Conservation (phyloP, 352 stramenopile species). For the Phytophthora sojae region DNA sequence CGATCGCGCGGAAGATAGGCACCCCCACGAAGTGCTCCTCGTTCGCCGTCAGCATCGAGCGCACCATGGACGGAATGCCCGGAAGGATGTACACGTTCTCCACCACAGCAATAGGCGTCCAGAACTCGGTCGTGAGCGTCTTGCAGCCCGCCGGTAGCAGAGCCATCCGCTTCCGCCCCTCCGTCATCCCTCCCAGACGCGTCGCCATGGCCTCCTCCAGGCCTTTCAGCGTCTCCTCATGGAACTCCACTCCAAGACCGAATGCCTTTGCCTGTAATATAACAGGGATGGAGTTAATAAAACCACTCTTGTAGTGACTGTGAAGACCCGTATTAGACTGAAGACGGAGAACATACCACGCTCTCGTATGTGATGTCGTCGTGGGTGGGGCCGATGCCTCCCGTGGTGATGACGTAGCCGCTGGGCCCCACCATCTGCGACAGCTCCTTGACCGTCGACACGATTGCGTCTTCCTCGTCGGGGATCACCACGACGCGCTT, state of each 20-base stretch:
- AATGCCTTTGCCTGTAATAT: slow-evolving; percentile 74
- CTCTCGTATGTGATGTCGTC: slow-evolving; percentile 91
- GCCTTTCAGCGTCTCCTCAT: slow-evolving; percentile 71
- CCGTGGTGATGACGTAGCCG: slow-evolving; percentile 89
- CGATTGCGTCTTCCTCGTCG: slow-evolving; percentile 80
- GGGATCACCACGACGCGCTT: slow-evolving; percentile 82
- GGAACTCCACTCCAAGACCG: slow-evolving; percentile 66
- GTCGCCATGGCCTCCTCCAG: slow-evolving; percentile 62
- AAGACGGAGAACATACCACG: slow-evolving; percentile 46
- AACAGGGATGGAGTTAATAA: not conserved
- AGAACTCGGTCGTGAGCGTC: slow-evolving; percentile 42
- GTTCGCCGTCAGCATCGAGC: slow-evolving; percentile 84
- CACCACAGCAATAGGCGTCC: slow-evolving; percentile 70
- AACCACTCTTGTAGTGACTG: not conserved
- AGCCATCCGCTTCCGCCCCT: slow-evolving; percentile 60
- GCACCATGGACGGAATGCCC: slow-evolving; percentile 83
- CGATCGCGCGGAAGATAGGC: slow-evolving; percentile 77
- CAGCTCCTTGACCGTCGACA: slow-evolving; percentile 75
- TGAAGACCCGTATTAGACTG: not conserved
- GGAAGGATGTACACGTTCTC: slow-evolving; percentile 89
- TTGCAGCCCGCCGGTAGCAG: slow-evolving; percentile 61
- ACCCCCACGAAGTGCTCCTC: slow-evolving; percentile 83
- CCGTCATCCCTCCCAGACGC: slow-evolving; percentile 72
- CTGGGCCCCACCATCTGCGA: slow-evolving; percentile 73
- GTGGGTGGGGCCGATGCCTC: slow-evolving; percentile 85